Percentiles rank a stretch among this genome's conserved stretches.
Conservation (phyloP, 2,329 filamentous ascomycete genomes). For the Cucurbitaria berberidis region DNA sequence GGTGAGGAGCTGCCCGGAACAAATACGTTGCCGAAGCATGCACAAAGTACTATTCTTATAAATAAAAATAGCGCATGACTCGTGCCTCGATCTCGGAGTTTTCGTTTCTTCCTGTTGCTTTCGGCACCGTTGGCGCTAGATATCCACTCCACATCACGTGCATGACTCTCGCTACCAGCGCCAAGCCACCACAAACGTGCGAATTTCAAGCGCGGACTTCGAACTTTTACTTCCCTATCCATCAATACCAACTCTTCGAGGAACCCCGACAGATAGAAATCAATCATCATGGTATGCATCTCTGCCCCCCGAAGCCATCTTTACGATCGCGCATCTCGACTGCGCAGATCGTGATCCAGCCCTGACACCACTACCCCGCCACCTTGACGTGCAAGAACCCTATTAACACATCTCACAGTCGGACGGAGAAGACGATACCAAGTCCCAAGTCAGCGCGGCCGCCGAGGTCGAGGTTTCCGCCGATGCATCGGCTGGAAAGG, state of each 20-base stretch:
- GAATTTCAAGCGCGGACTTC: conserved; percentile 22
- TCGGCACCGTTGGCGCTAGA: background rate
- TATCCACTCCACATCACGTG: conserved; percentile 4
- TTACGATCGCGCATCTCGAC: background rate
- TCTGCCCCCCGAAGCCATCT: conserved; percentile 1
- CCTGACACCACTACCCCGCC: conserved; percentile 5
- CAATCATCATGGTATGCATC: conserved; percentile 50
- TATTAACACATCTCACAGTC: conserved; percentile 65
- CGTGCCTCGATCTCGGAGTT: background rate
- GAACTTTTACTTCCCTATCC: conserved; percentile 24
- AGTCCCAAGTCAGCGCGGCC: conserved; percentile 75
- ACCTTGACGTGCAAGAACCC: conserved; percentile 1
- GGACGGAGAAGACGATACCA: conserved; percentile 99
- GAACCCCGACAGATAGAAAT: conserved; percentile 51
- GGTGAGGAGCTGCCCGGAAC: too few species aligned
- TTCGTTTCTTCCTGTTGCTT: background rate
- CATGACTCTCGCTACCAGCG: background rate
- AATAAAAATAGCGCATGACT: too few species aligned
- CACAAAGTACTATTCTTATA: too few species aligned
- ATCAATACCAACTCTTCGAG: conserved; percentile 50
- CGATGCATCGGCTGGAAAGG: conserved; percentile 78
- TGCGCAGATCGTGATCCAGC: background rate
- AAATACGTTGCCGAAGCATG: too few species aligned
- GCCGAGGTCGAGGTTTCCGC: conserved; percentile 95
- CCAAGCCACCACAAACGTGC: conserved; percentile 8